Evolutionary conservation across 306 rosid genomes (phyloP).

Genomic region (Acacia confusa): DNA sequence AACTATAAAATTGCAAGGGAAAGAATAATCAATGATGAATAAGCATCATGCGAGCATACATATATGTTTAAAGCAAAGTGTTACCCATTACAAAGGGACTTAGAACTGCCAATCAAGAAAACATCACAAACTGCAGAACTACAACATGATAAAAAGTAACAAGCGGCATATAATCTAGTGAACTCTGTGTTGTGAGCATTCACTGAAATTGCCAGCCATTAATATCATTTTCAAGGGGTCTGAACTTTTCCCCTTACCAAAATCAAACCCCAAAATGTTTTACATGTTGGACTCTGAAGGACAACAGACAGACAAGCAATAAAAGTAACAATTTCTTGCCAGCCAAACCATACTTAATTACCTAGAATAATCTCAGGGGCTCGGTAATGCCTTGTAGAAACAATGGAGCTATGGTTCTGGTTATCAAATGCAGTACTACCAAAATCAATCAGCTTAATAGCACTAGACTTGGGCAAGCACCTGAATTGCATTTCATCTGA

Average conservation of each 20-base stretch:
- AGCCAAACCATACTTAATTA: constrained; percentile 58
- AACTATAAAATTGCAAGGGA: not conserved
- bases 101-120: constrained; percentile 13
- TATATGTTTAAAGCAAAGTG: not conserved
- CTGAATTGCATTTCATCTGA: constrained; percentile 78
- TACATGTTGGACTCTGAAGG: constrained; percentile 22
- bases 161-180: not conserved
- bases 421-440: constrained; percentile 93
- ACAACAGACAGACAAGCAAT: constrained; percentile 26
- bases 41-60: not conserved
- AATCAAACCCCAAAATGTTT: constrained; percentile 18
- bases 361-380: constrained; percentile 98
- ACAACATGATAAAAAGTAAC: constrained; percentile 5
- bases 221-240: constrained; percentile 8
- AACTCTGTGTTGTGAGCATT: not conserved
- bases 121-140: constrained; percentile 3
- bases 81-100: not conserved
- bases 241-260: constrained; percentile 6
- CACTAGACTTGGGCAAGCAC: constrained; percentile 99
- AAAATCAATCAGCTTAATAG: constrained; percentile 99
- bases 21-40: not conserved
- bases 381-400: constrained; percentile 96
- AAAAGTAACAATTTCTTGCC: constrained; percentile 36
- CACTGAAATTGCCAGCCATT: not conserved
- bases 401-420: constrained; percentile 92